Conservation (phyloP, 306 rosid species). For the Pyrus communis region DNA sequence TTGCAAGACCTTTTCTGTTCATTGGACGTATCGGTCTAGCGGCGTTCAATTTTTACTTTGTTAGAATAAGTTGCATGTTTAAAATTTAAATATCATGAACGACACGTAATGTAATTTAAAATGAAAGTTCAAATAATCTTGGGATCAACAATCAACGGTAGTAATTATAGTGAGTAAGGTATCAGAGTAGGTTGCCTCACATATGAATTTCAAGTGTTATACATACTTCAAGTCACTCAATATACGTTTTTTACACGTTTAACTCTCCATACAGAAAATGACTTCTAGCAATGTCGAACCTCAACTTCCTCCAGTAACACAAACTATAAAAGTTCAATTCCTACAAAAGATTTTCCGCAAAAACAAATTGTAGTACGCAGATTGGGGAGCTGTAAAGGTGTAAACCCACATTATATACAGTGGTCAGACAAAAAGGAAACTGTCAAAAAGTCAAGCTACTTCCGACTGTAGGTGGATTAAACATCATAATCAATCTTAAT, state of each 20-base stretch:
- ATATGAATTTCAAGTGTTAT: too few relatives aligned
- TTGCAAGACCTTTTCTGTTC: neutral
- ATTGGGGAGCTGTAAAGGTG: neutral
- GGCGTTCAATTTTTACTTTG: too few relatives aligned
- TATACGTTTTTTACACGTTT: too few relatives aligned
- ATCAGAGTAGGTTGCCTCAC: rapidly evolving
- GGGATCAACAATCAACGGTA: too few relatives aligned
- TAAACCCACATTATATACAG: conserved; percentile 10
- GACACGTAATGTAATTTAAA: neutral
- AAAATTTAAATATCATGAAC: too few relatives aligned
- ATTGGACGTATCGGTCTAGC: too few relatives aligned
- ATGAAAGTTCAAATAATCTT: neutral
- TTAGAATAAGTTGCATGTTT: too few relatives aligned
- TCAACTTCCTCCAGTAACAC: too few relatives aligned
- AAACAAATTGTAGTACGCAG: neutral
- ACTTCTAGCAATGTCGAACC: too few relatives aligned
- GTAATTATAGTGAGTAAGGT: too few relatives aligned
- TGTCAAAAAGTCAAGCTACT: conserved; percentile 12
- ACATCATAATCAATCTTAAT: conserved; percentile 6
- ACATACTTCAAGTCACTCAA: too few relatives aligned
- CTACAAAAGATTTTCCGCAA: neutral
- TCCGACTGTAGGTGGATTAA: neutral
- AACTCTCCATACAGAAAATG: too few relatives aligned
- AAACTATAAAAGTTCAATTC: neutral
- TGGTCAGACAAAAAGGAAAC: conserved; percentile 7